These are phyloP conservation scores for Thalassiosira exigua DNA, from an alignment of 352 stramenopile genomes.

Conservation along the genomic window DNA sequence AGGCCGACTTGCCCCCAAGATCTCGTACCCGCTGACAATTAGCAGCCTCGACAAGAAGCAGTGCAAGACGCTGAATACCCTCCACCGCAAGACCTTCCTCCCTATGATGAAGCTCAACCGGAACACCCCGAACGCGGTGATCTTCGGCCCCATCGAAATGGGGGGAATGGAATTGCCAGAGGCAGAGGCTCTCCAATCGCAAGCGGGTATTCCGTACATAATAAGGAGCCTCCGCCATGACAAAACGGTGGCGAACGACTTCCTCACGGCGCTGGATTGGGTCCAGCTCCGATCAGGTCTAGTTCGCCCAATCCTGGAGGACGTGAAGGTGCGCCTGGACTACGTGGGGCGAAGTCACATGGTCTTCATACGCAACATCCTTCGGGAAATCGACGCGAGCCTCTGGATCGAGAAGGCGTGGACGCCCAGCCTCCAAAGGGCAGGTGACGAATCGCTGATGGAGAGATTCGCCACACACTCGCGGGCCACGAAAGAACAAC, in stretches of 20 bases:
- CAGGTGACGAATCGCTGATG: conserved; percentile 21
- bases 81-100: conserved; percentile 3
- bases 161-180: conserved; percentile 24
- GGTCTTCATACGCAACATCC: background rate
- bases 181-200: background rate
- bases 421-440: conserved; percentile 19
- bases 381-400: conserved; percentile 10
- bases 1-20: conserved; percentile 6
- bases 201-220: conserved; percentile 9
- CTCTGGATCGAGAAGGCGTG: conserved; percentile 30
- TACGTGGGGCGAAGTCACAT: conserved; percentile 14
- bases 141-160: conserved; percentile 18
- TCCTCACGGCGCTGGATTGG: conserved; percentile 4
- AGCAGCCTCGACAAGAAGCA: background rate
- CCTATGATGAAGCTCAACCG: background rate
- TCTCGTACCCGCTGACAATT: conserved; percentile 13
- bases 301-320: background rate
- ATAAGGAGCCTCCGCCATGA: conserved; percentile 3
- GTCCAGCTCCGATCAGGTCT: conserved; percentile 13
- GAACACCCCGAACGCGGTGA: too few relatives aligned
- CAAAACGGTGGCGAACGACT: conserved; percentile 15
- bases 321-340: background rate
- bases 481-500: background rate
- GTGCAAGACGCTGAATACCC: conserved; percentile 4
- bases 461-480: background rate